Conservation (phyloP, 2,329 filamentous ascomycete genomes). For the Pseudogymnoascus sp. region DNA sequence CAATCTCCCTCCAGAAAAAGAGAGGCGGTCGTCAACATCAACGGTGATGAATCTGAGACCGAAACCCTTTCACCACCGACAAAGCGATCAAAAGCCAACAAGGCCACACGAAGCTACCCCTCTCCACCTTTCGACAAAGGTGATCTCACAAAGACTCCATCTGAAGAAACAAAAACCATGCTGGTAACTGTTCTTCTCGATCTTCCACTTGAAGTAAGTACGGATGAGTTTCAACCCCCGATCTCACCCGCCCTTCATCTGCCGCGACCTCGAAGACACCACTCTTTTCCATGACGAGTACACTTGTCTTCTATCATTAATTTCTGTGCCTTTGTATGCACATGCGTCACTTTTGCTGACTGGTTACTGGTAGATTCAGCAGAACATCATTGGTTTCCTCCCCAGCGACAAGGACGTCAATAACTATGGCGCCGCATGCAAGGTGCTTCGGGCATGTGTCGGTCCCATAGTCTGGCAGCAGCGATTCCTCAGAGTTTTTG, state of each 20-base stretch:
- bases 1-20: not conserved
- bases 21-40: not conserved
- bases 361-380: conserved; percentile 20
- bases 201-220: not conserved
- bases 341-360: not conserved
- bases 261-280: not conserved
- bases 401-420: conserved; percentile 34
- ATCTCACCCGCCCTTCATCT: not conserved
- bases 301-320: not conserved
- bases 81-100: not conserved
- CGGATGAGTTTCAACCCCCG: not conserved
- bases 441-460: conserved; percentile 30
- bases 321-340: not conserved
- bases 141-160: not conserved
- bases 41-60: not conserved
- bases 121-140: not conserved
- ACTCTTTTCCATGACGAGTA: not conserved
- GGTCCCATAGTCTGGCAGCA: conserved; percentile 38
- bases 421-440: conserved; percentile 33
- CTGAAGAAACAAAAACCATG: not conserved
- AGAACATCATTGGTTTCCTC: conserved; percentile 22
- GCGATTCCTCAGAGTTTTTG: conserved; percentile 35
- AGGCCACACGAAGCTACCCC: not conserved
- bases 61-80: not conserved
- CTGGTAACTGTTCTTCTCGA: not conserved